Evolutionary conservation across 306 rosid species (phyloP), one percentile per base, ranked within the genome.

Genomic region (Gynostemma pentaphyllum): DNA sequence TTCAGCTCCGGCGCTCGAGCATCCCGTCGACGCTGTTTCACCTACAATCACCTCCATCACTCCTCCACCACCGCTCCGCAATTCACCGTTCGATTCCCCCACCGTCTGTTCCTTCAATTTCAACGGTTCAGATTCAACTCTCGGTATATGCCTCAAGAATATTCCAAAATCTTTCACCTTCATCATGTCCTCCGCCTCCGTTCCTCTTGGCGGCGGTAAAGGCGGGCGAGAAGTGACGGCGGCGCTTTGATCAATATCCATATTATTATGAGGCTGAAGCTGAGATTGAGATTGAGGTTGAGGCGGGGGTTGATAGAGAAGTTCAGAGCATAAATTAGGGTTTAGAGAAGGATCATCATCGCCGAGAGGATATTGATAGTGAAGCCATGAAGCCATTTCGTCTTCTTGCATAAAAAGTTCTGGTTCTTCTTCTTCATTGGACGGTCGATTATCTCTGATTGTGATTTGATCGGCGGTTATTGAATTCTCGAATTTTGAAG

Each of bases 371-470:
- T 72, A 70, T 1, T 87, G 84, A 62, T 74, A 80, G 51, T 84
- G 80, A 46, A 85, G 85, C 95, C 90, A 90, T 11, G 90, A 62
- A 18, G 74, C 68, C 90, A 79, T 82, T 81, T 90, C 97, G 4
- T 85, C 84, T 40, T 90, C 97, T 39, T 87, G 88, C 78, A 87
- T 79, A 68, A 85, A 90, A 8, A 81, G 66, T n/a, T 81, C 79
- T 6, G 70, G 23, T 4, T 23, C 67, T 19, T 72, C 74, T 1
- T 44, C 46, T 40, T 29, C 51, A 23, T 18, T 64, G 1, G 78
- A 68, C 5, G 72, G 45, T 47, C 76, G 73, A 70, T 32, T 57
- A 49, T 74, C 90, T 49, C 67, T 66, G 26, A 26, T 19, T 29
- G 50, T 45, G 0, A 72, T 71, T n/a, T 78, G 26, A 2, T 78